A percentile compares a stretch with the other conserved stretches of the same genome.
Conservation (phyloP, 495 filamentous ascomycete species). For the Aspergillus asperescens region DNA sequence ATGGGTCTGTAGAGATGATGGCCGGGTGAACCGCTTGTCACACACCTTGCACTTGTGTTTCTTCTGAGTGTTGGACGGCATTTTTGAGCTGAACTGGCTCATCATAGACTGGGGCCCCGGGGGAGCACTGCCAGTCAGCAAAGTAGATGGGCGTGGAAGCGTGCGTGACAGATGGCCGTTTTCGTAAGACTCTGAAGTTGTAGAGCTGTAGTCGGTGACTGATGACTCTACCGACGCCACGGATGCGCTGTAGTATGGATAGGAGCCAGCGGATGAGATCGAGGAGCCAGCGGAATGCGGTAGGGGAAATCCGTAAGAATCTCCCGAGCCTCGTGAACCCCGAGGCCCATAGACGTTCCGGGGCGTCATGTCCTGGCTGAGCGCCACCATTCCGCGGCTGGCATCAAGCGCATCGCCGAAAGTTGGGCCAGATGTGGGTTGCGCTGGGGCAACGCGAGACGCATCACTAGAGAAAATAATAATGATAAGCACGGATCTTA, state of each 20-base stretch:
- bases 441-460: constrained; percentile 47
- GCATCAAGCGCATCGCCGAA: constrained; percentile 77
- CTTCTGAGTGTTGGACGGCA: constrained; percentile 94
- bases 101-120: constrained; percentile 96
- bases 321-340: constrained; percentile 63
- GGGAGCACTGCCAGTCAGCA: constrained; percentile 61
- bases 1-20: constrained; percentile 93
- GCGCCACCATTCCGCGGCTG: constrained; percentile 83
- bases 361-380: constrained; percentile 81
- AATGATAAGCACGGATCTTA: not conserved
- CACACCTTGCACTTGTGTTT: constrained; percentile 99
- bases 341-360: constrained; percentile 79
- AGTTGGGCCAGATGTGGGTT: constrained; percentile 31
- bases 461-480: constrained; percentile 44
- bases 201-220: constrained; percentile 90
- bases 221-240: constrained; percentile 81
- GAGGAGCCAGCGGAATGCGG: constrained; percentile 92
- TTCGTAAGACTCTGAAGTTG: constrained; percentile 77
- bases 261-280: constrained; percentile 73
- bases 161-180: constrained; percentile 66
- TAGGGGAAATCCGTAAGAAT: constrained; percentile 90
- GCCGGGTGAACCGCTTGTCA: constrained; percentile 96
- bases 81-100: constrained; percentile 96
- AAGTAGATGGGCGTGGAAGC: constrained; percentile 68
- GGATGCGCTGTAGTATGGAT: constrained; percentile 72